Percentiles rank a stretch among this genome's conserved stretches.
phyloP scores from a whole-genome alignment of 1,139 yeast genomes.

The Hemisphaericaspora xylanilytica region DNA sequence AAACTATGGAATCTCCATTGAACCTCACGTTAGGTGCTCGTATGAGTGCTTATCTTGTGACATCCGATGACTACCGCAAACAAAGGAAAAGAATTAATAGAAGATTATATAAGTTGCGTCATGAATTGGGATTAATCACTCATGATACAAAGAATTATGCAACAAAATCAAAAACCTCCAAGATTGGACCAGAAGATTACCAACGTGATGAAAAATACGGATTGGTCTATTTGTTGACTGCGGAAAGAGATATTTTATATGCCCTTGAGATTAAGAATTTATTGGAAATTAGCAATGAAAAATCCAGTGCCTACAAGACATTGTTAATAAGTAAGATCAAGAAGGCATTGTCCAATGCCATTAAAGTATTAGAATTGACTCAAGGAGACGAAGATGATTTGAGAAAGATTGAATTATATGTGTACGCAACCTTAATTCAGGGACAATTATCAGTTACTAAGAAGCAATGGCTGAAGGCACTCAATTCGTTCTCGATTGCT shows the following conservation, averaged over 20 bases:
- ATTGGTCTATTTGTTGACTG: constrained; percentile 47
- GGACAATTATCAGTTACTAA: constrained; percentile 60
- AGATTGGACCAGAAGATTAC: constrained; percentile 47
- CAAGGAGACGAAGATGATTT: constrained; percentile 27
- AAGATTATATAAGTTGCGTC: constrained; percentile 55
- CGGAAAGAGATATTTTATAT: constrained; percentile 68
- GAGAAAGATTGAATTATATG: constrained; percentile 54
- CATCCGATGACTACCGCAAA: constrained; percentile 50
- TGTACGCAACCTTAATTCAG: constrained; percentile 57
- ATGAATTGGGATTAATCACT: constrained; percentile 53
- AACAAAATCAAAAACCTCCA: constrained; percentile 41
- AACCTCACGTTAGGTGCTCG: constrained; percentile 47
- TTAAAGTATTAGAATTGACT: constrained; percentile 44
- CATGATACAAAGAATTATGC: constrained; percentile 56
- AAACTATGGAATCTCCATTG: constrained; percentile 37
- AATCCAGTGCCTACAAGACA: constrained; percentile 44
- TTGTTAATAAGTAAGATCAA: constrained; percentile 67
- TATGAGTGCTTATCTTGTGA: constrained; percentile 46
- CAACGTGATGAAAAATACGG: constrained; percentile 46
- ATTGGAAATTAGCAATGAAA: constrained; percentile 51
- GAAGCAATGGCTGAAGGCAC: constrained; percentile 57
- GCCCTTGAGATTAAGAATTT: constrained; percentile 63
- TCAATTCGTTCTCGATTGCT: constrained; percentile 56
- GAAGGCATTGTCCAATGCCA: constrained; percentile 51
- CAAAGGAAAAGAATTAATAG: constrained; percentile 48